Evolutionary conservation across 495 filamentous ascomycete species (phyloP).

Genomic region (Aspergillus bridgeri): DNA sequence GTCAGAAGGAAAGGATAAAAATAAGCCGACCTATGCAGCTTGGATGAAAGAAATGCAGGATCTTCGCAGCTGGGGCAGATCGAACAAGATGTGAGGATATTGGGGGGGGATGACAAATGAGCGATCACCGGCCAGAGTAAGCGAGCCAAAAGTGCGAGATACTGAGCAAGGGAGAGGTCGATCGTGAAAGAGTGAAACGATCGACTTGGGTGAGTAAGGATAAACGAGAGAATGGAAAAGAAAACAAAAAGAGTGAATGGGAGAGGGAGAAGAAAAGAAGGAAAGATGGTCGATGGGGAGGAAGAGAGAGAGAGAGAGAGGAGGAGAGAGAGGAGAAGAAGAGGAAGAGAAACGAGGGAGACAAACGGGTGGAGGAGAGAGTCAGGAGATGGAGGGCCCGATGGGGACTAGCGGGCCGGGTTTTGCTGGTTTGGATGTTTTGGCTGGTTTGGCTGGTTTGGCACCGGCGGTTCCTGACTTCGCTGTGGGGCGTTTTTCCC

Average conservation of each 20-base stretch:
- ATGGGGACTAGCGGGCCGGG: constrained; percentile 10
- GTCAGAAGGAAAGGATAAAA: constrained; percentile 25
- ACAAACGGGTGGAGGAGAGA: constrained; percentile 13
- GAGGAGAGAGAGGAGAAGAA: constrained; percentile 21
- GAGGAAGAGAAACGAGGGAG: constrained; percentile 18
- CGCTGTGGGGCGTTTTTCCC: constrained; percentile 5
- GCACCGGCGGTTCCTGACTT: constrained; percentile 11
- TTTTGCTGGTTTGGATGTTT: constrained; percentile 2
- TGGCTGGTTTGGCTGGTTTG: too few species aligned
- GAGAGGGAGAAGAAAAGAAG: constrained; percentile 34
- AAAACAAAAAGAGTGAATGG: constrained; percentile 28
- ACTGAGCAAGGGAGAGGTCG: constrained; percentile 14
- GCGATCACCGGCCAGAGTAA: constrained; percentile 24
- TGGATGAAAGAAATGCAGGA: constrained; percentile 17
- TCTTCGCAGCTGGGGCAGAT: constrained; percentile 15
- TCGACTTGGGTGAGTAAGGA: constrained; percentile 30
- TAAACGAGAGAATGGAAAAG: constrained; percentile 20
- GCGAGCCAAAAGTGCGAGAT: constrained; percentile 26
- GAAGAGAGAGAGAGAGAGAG: constrained; percentile 27
- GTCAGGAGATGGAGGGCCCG: constrained; percentile 11
- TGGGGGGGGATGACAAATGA: constrained; percentile 26
- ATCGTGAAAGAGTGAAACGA: constrained; percentile 47
- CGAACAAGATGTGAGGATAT: constrained; percentile 25
- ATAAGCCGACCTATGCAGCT: constrained; percentile 44
- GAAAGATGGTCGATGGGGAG: constrained; percentile 29